Percentiles rank a stretch among this genome's conserved stretches.
Evolutionary conservation across 208 protist genomes (phyloP).

Genomic region (Trypanosoma mega): DNA sequence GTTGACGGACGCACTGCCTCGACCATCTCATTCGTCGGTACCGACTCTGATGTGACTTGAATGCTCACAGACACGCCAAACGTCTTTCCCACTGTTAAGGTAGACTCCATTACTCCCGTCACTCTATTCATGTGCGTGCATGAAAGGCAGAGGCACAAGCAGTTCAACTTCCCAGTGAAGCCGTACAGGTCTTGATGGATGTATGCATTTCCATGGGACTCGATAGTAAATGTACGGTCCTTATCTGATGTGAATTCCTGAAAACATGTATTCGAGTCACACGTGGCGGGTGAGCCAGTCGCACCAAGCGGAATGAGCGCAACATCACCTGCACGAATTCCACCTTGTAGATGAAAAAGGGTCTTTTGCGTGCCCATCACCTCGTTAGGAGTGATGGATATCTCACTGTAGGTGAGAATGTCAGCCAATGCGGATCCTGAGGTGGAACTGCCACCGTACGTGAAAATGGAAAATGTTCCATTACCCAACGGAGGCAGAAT

Average conservation of each 20-base stretch:
- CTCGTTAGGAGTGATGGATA: too few relatives aligned
- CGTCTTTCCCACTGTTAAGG: too few relatives aligned
- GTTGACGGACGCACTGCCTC: slow-evolving; percentile 7
- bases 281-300: background rate
- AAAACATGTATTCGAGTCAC: background rate
- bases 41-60: background rate
- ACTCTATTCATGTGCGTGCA: background rate
- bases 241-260: background rate
- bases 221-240: background rate
- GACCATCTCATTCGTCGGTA: background rate
- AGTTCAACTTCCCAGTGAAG: background rate
- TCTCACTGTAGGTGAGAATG: too few relatives aligned
- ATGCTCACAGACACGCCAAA: slow-evolving; percentile 2
- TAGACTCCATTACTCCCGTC: background rate
- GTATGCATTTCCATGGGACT: too few relatives aligned
- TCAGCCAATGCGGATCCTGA: too few relatives aligned
- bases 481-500: too few relatives aligned
- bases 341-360: background rate
- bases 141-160: slow-evolving; percentile 13
- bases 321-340: background rate
- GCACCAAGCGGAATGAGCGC: background rate
- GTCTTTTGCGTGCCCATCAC: background rate
- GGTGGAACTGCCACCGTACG: too few relatives aligned
- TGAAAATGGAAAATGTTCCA: too few relatives aligned
- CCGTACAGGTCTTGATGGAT: slow-evolving; percentile 4